Percentiles rank a stretch among this genome's conserved stretches.
phyloP scores from a whole-genome alignment of 495 filamentous ascomycete genomes.

The Neurospora sp. region DNA sequence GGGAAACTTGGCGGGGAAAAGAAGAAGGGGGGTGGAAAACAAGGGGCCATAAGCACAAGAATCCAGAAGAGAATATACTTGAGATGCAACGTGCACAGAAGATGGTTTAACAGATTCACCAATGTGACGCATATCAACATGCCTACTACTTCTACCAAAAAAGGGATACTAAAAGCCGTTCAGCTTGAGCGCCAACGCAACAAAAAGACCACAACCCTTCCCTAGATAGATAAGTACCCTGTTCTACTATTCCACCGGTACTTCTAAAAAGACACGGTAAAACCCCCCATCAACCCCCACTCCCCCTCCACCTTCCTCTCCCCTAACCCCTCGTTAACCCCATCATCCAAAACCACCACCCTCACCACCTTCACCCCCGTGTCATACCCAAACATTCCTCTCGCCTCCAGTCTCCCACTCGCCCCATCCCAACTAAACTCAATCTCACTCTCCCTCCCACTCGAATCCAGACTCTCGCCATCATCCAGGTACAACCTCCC shows the following conservation, averaged over 20 bases:
- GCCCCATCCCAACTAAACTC: constrained; percentile 41
- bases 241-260: background rate
- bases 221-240: background rate
- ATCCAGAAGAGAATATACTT: background rate
- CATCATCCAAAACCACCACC: constrained; percentile 43
- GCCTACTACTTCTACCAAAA: background rate
- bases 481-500: constrained; percentile 52
- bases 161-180: accelerated
- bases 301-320: constrained; percentile 1
- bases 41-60: background rate
- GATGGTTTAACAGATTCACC: background rate
- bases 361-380: constrained; percentile 40
- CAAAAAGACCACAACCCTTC: background rate
- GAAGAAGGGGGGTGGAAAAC: background rate
- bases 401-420: constrained; percentile 26
- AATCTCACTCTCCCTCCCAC: constrained; percentile 32
- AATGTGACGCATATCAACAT: background rate
- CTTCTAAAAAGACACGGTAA: constrained; percentile 1
- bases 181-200: background rate
- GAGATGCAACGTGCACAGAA: background rate
- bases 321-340: background rate
- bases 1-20: background rate
- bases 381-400: constrained; percentile 44
- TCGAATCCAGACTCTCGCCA: constrained; percentile 36
- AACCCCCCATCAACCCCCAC: constrained; percentile 8